These are phyloP conservation scores for Xylaria sp. DNA, from an alignment of 2,329 filamentous ascomycete genomes.

Conservation along the genomic window DNA sequence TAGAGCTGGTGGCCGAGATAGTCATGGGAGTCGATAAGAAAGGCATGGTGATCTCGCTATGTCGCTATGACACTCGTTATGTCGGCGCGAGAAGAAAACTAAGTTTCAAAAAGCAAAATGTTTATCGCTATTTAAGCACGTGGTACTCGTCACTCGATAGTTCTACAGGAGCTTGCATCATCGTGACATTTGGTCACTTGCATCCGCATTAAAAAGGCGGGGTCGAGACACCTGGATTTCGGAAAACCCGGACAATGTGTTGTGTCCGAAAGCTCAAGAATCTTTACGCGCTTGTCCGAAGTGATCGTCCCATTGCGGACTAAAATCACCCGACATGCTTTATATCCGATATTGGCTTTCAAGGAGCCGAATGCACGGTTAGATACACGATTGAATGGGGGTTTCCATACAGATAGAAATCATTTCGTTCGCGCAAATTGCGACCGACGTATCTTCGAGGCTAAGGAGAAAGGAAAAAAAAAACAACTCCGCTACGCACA, in stretches of 20 bases:
- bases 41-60: conserved; percentile 37
- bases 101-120: neutral
- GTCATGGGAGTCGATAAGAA: conserved; percentile 43
- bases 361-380: too few relatives aligned
- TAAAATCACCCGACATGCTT: neutral
- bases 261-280: conserved; percentile 33
- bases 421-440: too few relatives aligned
- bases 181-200: neutral
- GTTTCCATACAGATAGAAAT: too few relatives aligned
- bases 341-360: too few relatives aligned
- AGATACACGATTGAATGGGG: too few relatives aligned
- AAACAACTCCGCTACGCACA: too few relatives aligned
- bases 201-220: neutral
- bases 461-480: too few relatives aligned
- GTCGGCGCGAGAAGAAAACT: neutral
- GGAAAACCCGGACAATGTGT: conserved; percentile 41
- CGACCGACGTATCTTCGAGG: too few relatives aligned
- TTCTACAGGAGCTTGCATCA: neutral
- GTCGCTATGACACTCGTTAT: neutral
- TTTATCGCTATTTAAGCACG: neutral
- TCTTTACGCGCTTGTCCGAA: neutral
- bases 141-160: neutral
- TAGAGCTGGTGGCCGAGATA: conserved; percentile 41
- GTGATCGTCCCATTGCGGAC: neutral
- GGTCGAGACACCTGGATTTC: neutral